Base-by-base conservation (phyloP, 345 rosid species). In the Camelina neglecta region DNA sequence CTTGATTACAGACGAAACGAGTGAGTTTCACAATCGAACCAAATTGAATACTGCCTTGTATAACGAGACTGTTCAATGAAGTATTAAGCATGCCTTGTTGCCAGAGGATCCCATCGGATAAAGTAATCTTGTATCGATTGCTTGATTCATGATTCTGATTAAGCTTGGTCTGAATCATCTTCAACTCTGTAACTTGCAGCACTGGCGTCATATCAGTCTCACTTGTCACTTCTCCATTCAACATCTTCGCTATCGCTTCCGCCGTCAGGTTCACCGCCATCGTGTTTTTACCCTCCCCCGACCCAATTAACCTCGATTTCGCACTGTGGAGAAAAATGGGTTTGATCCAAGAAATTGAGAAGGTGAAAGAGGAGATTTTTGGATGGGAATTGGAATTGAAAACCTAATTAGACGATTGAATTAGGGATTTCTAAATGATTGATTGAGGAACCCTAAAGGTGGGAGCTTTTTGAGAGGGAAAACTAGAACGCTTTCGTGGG, bases 11-110 rank as follows among this genome's bases (percentile, higher is more conserved):
- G 60, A 86, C 79, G 73, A 80, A 93, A 18, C 83, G 80, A 26
- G 81, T 81, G 79, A 91, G 67, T 72, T 74, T 83, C 42, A 93
- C 54, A 23, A 93, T 23, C 39, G 97, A 88, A 1, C 97, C 96
- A 7, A 81, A n/a, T 75, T 85, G 87, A 79, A 93, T 48, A 44
- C 21, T 65, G 0, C 90, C 87, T 39, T 83, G 76, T 41, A 70
- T 74, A 4, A 91, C 93, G 11, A 88, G 76, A 49, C 64, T 69
- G 51, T 89, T 89, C 75, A 82, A 79, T 73, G 79, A 82, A 9
- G 90, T 82, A 23, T 86, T 89, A 11, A 93, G 89, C 93, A 93
- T 86, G 11, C 91, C 96, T 79, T 89, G 93, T 71, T 81, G 90
- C 58, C 49, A 31, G 36, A 60, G 79, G 2, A 73, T 58, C 60